phyloP scores from a whole-genome alignment of 1,139 yeast species.

The Zhuliangozyma parablackwelliae region DNA sequence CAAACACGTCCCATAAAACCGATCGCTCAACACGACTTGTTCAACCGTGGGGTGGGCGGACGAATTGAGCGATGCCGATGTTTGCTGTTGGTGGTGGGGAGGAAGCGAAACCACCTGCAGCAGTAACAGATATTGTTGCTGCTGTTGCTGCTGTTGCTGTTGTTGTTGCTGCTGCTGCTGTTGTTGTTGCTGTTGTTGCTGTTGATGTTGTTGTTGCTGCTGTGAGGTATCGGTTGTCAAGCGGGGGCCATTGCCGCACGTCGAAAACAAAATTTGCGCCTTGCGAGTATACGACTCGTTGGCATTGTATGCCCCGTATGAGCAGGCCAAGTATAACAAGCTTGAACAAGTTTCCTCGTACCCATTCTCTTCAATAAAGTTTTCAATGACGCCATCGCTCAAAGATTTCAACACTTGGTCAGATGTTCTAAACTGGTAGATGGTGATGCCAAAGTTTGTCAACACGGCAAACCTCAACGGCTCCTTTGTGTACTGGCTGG shows the following conservation, averaged over 20 bases:
- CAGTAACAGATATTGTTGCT: too few relatives aligned
- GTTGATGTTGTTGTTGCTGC: conserved; percentile 5
- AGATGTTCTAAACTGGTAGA: conserved; percentile 75
- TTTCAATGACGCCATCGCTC: conserved; percentile 52
- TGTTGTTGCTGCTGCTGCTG: not conserved
- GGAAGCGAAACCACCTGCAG: conserved; percentile 7
- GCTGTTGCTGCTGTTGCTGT: too few relatives aligned
- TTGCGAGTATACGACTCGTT: conserved; percentile 45
- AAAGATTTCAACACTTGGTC: conserved; percentile 70
- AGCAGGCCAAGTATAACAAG: conserved; percentile 77
- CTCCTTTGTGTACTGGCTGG: conserved; percentile 69
- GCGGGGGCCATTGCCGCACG: conserved; percentile 53
- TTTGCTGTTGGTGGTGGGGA: conserved; percentile 13
- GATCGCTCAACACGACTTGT: conserved; percentile 80
- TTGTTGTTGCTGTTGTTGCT: not conserved
- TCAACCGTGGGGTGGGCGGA: conserved; percentile 44
- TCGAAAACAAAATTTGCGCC: conserved; percentile 49
- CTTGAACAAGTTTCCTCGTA: conserved; percentile 80
- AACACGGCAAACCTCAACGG: conserved; percentile 73
- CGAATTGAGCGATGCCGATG: conserved; percentile 1
- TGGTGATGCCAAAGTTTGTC: conserved; percentile 73
- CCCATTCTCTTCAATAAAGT: conserved; percentile 47
- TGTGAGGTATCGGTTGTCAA: conserved; percentile 27
- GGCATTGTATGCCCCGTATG: conserved; percentile 51
- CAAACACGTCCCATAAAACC: conserved; percentile 87